Evolutionary conservation across 768 basidiomycete genomes (phyloP).

Genomic region (Candolleomyces aberdarensis): DNA sequence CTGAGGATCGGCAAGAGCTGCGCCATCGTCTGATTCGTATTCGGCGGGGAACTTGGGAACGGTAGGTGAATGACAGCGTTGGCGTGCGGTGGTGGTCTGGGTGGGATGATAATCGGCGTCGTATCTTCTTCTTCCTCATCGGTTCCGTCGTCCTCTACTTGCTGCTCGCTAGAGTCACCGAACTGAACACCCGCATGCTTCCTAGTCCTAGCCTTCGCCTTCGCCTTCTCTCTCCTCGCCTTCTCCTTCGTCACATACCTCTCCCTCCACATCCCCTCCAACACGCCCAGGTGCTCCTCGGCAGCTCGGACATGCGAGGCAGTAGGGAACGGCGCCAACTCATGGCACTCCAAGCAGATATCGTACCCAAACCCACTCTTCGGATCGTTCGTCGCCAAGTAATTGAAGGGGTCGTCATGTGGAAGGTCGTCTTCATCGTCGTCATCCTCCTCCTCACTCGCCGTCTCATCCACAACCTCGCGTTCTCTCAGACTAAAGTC

Average conservation of each 20-base stretch:
- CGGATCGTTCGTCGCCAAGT: constrained; percentile 39
- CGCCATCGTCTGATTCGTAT: constrained; percentile 49
- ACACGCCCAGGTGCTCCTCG: constrained; percentile 66
- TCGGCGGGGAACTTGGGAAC: constrained; percentile 67
- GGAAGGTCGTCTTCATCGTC: constrained; percentile 3
- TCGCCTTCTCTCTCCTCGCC: constrained; percentile 19
- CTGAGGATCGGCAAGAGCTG: constrained; percentile 60
- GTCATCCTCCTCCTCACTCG: background rate
- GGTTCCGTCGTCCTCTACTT: constrained; percentile 23
- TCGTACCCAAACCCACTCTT: constrained; percentile 66
- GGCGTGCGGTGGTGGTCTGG: constrained; percentile 69
- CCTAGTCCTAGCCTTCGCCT: background rate
- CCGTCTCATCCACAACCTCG: background rate
- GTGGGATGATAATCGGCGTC: constrained; percentile 18
- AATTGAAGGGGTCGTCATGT: constrained; percentile 42
- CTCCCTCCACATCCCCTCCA: constrained; percentile 68
- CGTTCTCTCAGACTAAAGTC: background rate
- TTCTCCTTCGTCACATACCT: constrained; percentile 27
- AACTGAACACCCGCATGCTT: too few relatives aligned
- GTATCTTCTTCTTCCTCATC: constrained; percentile 15
- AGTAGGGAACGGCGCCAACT: constrained; percentile 74
- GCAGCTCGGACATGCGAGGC: constrained; percentile 63
- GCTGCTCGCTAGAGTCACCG: background rate
- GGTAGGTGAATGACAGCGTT: constrained; percentile 70
- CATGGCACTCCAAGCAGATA: constrained; percentile 87